A percentile compares a stretch with the other conserved stretches of the same genome.
Conservation (phyloP, 2,329 filamentous ascomycete genomes). For the Fusarium anthophilum region DNA sequence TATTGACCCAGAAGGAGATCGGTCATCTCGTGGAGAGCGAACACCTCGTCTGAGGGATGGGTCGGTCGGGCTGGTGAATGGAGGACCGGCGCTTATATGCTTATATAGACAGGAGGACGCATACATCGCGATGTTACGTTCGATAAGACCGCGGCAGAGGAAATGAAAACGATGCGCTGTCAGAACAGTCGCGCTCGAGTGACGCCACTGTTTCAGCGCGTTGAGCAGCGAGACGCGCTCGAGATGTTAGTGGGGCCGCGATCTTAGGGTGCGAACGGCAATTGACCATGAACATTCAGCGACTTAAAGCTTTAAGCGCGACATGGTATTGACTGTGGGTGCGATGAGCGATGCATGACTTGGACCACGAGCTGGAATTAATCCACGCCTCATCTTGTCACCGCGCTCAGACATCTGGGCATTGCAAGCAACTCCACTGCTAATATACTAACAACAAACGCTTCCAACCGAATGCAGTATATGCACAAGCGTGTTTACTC, state of each 20-base stretch:
- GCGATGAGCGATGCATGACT: accelerated
- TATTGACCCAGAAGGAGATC: accelerated
- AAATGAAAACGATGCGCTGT: not conserved
- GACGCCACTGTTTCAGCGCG: not conserved
- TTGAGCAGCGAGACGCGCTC: no score
- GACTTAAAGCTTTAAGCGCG: not conserved
- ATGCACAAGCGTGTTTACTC: not conserved
- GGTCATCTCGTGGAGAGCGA: no score
- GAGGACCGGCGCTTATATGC: no score
- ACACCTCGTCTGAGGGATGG: no score
- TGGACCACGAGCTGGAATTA: accelerated
- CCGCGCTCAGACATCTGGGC: not conserved
- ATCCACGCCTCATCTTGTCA: not conserved
- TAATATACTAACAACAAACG: not conserved
- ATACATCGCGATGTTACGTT: no score
- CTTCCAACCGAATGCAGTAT: not conserved
- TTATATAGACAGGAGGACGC: no score
- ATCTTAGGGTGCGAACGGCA: no score
- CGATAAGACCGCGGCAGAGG: no score
- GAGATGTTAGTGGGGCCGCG: not conserved
- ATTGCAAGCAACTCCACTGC: not conserved
- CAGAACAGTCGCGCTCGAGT: not conserved
- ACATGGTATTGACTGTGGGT: no score
- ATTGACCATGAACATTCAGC: not conserved
- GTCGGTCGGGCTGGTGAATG: no score